Conservation (phyloP, 352 stramenopile genomes). For the Phytophthora pseudosyringae region DNA sequence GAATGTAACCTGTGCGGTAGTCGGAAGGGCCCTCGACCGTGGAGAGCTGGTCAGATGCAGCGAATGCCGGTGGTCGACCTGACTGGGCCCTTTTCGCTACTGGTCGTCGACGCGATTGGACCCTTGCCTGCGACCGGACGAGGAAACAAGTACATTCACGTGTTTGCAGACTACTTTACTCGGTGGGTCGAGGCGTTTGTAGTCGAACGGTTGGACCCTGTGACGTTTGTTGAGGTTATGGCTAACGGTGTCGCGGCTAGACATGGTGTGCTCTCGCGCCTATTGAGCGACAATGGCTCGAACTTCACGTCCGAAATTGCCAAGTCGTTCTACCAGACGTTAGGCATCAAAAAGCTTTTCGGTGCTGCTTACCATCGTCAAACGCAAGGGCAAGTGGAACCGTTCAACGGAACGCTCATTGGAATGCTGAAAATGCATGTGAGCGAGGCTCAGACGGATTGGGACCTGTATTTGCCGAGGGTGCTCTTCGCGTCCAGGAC, state of each 20-base stretch:
- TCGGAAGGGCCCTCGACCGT: background rate
- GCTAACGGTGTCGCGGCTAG: background rate
- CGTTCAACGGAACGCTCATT: conserved; percentile 8
- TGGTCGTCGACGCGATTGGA: conserved; percentile 2
- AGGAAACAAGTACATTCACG: background rate
- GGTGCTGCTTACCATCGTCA: conserved; percentile 8
- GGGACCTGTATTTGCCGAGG: no score
- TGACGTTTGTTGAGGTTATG: background rate
- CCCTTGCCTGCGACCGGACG: background rate
- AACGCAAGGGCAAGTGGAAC: conserved; percentile 6
- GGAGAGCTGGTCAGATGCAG: background rate
- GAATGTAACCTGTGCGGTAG: background rate
- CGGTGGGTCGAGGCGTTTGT: conserved; percentile 1
- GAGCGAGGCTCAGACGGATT: no score
- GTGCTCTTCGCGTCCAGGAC: background rate
- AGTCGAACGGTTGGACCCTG: background rate
- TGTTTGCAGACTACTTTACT: background rate
- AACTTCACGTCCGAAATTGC: conserved; percentile 14
- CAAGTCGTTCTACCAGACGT: conserved; percentile 12
- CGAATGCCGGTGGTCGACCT: background rate
- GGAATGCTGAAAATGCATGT: no score
- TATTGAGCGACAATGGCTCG: conserved; percentile 1
- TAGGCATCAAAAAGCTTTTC: conserved; percentile 12
- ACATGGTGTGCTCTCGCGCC: conserved; percentile 2
- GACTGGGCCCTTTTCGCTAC: background rate